Evolutionary conservation across 2,329 filamentous ascomycete genomes (phyloP).

Genomic region (Aureobasidium uvarum): DNA sequence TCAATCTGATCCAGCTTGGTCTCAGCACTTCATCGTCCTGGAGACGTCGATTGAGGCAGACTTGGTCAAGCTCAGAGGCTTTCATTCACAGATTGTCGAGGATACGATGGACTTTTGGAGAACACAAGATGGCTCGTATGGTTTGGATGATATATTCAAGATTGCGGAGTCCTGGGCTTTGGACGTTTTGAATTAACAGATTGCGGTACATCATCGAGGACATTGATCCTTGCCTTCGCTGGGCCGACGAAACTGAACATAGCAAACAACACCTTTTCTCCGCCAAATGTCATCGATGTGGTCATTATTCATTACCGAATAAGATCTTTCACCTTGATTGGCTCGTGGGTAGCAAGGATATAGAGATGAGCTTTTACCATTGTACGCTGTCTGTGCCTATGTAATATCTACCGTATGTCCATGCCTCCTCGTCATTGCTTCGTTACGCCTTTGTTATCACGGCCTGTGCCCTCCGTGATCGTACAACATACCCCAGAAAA

Average conservation of each 20-base stretch:
- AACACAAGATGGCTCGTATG: not conserved
- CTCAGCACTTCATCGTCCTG: too few relatives aligned
- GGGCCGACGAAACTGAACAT: too few relatives aligned
- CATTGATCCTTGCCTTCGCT: too few relatives aligned
- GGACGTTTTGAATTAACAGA: not conserved
- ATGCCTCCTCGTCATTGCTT: not conserved
- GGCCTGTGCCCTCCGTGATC: not conserved
- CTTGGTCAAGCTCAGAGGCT: too few relatives aligned
- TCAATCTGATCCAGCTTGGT: too few relatives aligned
- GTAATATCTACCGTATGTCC: not conserved
- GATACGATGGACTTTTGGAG: not conserved
- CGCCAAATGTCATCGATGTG: too few relatives aligned
- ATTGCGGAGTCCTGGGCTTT: not conserved
- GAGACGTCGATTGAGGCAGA: too few relatives aligned
- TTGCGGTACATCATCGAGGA: not conserved
- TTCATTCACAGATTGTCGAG: not conserved
- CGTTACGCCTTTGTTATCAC: not conserved
- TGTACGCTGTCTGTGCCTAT: not conserved
- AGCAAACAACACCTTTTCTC: too few relatives aligned
- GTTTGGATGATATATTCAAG: not conserved
- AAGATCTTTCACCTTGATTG: too few relatives aligned
- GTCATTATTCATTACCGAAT: too few relatives aligned
- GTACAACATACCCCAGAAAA: not conserved
- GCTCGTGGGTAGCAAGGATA: not conserved
- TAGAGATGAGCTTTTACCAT: not conserved